Evolutionary conservation across 2,329 filamentous ascomycete species (phyloP).

Genomic region (Sporothrix dimorphospora): DNA sequence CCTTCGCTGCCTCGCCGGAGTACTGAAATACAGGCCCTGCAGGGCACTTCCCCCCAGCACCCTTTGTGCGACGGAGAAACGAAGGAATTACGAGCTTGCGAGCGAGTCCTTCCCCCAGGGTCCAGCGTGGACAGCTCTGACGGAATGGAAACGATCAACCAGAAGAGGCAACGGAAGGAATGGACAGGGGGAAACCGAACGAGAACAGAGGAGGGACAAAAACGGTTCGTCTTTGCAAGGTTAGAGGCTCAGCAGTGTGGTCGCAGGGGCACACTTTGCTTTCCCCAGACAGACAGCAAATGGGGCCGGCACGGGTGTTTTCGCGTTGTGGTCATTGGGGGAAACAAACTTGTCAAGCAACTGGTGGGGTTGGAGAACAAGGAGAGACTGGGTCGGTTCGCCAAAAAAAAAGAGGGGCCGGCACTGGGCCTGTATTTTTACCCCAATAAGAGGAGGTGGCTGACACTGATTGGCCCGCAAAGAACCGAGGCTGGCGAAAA

Average conservation of each 20-base stretch:
- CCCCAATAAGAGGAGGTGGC: background rate
- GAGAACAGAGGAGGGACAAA: background rate
- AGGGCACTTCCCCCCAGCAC: background rate
- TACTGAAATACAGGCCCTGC: background rate
- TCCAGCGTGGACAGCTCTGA: background rate
- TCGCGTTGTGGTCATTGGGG: conserved; percentile 16
- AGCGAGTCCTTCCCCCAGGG: background rate
- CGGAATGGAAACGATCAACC: background rate
- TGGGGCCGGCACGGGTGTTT: conserved; percentile 19
- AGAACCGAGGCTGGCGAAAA: conserved; percentile 32
- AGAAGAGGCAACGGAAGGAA: background rate
- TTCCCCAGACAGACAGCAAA: conserved; percentile 13
- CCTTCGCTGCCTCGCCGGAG: too few species aligned
- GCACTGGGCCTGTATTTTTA: conserved; percentile 3
- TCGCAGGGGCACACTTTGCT: background rate
- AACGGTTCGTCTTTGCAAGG: background rate
- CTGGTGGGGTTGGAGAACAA: background rate
- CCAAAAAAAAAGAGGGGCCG: conserved; percentile 8
- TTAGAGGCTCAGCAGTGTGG: background rate
- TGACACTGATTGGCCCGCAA: conserved; percentile 28
- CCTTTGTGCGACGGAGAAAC: conserved; percentile 22
- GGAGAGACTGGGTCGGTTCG: background rate
- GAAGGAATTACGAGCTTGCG: conserved; percentile 30
- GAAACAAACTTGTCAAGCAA: too few species aligned
- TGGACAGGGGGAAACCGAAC: background rate